phyloP scores from a whole-genome alignment of 805 yeast species.

The Saitoella complicata region DNA sequence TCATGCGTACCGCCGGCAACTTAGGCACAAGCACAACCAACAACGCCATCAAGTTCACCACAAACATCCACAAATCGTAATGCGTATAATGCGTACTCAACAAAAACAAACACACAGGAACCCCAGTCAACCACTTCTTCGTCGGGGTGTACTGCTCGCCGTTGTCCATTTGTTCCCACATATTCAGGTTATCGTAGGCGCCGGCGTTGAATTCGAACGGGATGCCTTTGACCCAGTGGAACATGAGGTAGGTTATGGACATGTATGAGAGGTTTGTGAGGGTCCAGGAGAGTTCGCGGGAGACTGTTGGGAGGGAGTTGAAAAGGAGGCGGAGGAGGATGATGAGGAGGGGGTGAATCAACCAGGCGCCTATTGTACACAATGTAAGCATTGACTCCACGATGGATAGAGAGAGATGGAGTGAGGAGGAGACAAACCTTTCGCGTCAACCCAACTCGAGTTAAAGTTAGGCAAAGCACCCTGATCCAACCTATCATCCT shows the following conservation, averaged over 20 bases:
- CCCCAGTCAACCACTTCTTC: slow-evolving; percentile 77
- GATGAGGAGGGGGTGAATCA: slow-evolving; percentile 74
- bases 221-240: slow-evolving; percentile 89
- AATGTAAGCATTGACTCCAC: neutral
- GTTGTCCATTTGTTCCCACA: slow-evolving; percentile 97
- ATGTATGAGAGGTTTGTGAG: slow-evolving; percentile 76
- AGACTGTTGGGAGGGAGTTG: slow-evolving; percentile 65
- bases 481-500: slow-evolving; percentile 81
- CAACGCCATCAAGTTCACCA: slow-evolving; percentile 66
- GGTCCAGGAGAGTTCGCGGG: slow-evolving; percentile 82
- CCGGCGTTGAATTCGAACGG: slow-evolving; percentile 96
- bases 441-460: slow-evolving; percentile 90
- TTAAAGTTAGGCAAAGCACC: slow-evolving; percentile 75
- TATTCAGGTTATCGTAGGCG: slow-evolving; percentile 84
- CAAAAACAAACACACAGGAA: slow-evolving; percentile 79
- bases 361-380: slow-evolving; percentile 49
- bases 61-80: slow-evolving; percentile 64
- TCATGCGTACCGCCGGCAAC: slow-evolving; percentile 34
- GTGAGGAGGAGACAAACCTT: slow-evolving; percentile 31
- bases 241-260: slow-evolving; percentile 63
- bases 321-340: slow-evolving; percentile 55
- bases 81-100: slow-evolving; percentile 80
- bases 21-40: slow-evolving; percentile 82
- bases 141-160: slow-evolving; percentile 97
- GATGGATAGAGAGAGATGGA: too few species aligned